Percentiles rank a stretch among this genome's conserved stretches.
phyloP scores from a whole-genome alignment of 2,329 filamentous ascomycete genomes.

The Aspergillus costaricaensis region DNA sequence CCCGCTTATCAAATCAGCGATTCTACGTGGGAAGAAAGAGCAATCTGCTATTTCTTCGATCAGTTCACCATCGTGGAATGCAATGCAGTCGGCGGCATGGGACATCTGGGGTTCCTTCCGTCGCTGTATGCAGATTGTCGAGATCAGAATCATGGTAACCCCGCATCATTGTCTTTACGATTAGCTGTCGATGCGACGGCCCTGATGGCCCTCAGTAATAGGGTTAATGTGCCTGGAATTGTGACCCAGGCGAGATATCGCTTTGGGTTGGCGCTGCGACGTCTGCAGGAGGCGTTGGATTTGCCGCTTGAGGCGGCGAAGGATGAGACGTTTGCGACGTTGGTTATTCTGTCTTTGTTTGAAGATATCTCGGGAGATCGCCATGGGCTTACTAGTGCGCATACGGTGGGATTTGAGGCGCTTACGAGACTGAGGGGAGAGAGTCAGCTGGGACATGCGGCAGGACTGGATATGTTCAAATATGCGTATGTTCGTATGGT shows the following conservation, averaged over 20 bases:
- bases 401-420: conserved; percentile 39
- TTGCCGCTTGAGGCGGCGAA: conserved; percentile 33
- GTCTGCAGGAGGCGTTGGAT: conserved; percentile 31
- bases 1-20: conserved; percentile 28
- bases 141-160: conserved; percentile 19
- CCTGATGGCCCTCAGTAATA: conserved; percentile 36
- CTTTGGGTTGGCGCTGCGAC: conserved; percentile 36
- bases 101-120: conserved; percentile 41
- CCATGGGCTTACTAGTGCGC: conserved; percentile 38
- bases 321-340: conserved; percentile 42
- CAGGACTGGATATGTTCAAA: conserved; percentile 39
- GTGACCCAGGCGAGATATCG: conserved; percentile 31
- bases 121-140: conserved; percentile 35
- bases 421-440: conserved; percentile 38
- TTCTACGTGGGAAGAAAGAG: conserved; percentile 39
- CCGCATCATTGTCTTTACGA: conserved; percentile 32
- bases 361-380: conserved; percentile 43
- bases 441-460: conserved; percentile 30
- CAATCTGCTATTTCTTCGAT: conserved; percentile 45
- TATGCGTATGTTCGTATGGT: conserved; percentile 42
- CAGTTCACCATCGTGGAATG: conserved; percentile 36
- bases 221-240: conserved; percentile 28
- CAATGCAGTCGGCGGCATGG: conserved; percentile 28
- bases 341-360: conserved; percentile 40
- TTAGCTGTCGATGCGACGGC: conserved; percentile 40